Base-by-base conservation (phyloP, 352 stramenopile species). In the Phytophthora agathidicida region DNA sequence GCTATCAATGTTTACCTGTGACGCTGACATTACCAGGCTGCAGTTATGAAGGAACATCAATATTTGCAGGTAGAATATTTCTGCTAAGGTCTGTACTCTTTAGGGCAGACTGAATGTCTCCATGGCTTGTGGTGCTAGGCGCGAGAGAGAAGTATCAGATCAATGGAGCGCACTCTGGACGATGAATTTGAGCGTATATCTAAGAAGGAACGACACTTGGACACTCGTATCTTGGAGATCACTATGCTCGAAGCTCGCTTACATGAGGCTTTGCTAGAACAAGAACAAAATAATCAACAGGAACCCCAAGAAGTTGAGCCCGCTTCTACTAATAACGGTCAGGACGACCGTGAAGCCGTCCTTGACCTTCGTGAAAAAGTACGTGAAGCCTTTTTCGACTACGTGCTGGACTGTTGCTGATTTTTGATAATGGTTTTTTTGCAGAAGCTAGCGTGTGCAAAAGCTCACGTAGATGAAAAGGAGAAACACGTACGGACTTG, bases 191-290 rank as follows among this genome's bases (percentile, higher is more conserved):
- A 77, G 1, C 71, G 73, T 6, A 53, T 65, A 5, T 33, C 44
- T 0, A 53, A 71, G 5, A 84, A 84, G 42, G 65, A 80, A 28
- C 55, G 14, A 3, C 47, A 49, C n/a, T 48, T 84, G 8, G 71
- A 83, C 24, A 14, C 22, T 5, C 68, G 68, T 3, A 81, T 83
- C 24, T 35, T 71, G 16, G 62, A 83, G 22, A 76, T 86, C 28
- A 68, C 66, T 28, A 49, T 55, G 1, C 59, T 86, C 7, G 76
- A 86, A 52, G 26, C 58, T 5, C 71, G 76, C n/a, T 41, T 83
- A 3, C 71, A 83, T n/a, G 60, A 84, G 1, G 73, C 71, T 4
- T 58, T 84, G 23, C 45, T 61, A 11, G 46, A 60, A 41, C 44
- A 65, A 39, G 33, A 51, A 4, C 17, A 26, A 7, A 28, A 51